phyloP scores from a whole-genome alignment of 2,329 filamentous ascomycete species.

The Myriosclerotinia scirpicola region DNA sequence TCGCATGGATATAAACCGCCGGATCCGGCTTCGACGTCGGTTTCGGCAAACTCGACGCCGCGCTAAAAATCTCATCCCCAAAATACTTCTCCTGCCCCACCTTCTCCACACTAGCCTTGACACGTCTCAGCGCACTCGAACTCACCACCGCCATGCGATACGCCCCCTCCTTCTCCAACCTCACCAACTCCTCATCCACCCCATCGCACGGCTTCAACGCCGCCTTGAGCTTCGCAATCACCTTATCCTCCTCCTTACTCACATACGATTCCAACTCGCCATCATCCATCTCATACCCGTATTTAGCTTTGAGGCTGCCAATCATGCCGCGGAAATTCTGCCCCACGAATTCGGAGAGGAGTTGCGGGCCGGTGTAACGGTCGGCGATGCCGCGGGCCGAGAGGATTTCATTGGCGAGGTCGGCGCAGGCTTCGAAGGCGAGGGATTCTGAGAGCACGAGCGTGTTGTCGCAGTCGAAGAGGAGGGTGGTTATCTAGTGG shows the following conservation, averaged over 20 bases:
- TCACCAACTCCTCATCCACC: slow-evolving; percentile 65
- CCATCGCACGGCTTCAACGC: slow-evolving; percentile 68
- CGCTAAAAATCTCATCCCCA: slow-evolving; percentile 75
- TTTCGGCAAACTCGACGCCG: slow-evolving; percentile 71
- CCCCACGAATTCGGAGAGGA: slow-evolving; percentile 86
- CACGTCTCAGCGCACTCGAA: slow-evolving; percentile 74
- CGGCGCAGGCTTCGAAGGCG: slow-evolving; percentile 87
- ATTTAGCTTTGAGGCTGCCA: slow-evolving; percentile 69
- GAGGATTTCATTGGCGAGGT: slow-evolving; percentile 84
- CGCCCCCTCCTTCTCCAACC: slow-evolving; percentile 59
- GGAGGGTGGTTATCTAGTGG: slow-evolving; percentile 63
- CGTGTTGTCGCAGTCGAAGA: slow-evolving; percentile 86
- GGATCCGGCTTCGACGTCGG: slow-evolving; percentile 93
- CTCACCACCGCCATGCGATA: slow-evolving; percentile 80
- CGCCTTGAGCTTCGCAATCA: slow-evolving; percentile 75
- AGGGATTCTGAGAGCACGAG: slow-evolving; percentile 88
- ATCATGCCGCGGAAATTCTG: slow-evolving; percentile 96
- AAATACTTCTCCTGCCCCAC: slow-evolving; percentile 81
- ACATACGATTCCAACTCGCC: slow-evolving; percentile 75
- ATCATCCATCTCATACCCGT: slow-evolving; percentile 66
- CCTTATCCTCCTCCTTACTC: slow-evolving; percentile 73
- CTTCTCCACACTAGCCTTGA: slow-evolving; percentile 75
- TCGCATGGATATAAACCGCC: slow-evolving; percentile 79
- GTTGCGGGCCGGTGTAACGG: slow-evolving; percentile 73
- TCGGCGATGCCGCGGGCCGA: slow-evolving; percentile 60